Evolutionary conservation across 352 stramenopile genomes (phyloP).

Genomic region (Phytophthora megakarya): DNA sequence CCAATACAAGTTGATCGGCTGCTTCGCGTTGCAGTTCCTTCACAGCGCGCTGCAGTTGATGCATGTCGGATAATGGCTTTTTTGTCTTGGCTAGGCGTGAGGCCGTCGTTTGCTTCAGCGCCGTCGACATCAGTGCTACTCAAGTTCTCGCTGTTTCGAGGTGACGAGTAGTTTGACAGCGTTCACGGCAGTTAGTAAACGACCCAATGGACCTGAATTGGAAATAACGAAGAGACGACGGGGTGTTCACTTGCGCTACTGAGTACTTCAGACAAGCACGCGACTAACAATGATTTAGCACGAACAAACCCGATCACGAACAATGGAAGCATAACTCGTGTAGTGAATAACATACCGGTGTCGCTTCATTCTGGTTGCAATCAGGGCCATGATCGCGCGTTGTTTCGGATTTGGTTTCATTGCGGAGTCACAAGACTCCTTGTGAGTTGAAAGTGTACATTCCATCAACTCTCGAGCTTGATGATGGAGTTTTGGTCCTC

Average conservation of each 20-base stretch:
- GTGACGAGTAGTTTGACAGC: conserved; percentile 26
- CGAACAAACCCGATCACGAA: not conserved
- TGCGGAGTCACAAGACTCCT: conserved; percentile 8
- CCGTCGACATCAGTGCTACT: conserved; percentile 39
- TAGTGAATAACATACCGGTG: conserved; percentile 16
- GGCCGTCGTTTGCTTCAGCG: conserved; percentile 58
- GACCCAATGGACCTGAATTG: conserved; percentile 9
- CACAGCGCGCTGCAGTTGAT: conserved; percentile 78
- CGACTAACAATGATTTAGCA: conserved; percentile 12
- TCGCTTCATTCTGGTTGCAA: conserved; percentile 5
- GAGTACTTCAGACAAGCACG: not conserved
- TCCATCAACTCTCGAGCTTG: conserved; percentile 20
- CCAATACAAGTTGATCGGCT: conserved; percentile 71
- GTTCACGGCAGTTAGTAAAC: conserved; percentile 26
- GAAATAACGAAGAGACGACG: conserved; percentile 13
- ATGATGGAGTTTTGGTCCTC: conserved; percentile 23
- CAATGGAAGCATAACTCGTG: not conserved
- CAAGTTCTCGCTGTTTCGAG: conserved; percentile 14
- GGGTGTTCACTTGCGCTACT: not conserved
- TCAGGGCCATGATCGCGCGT: conserved; percentile 6
- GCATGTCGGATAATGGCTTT: conserved; percentile 81
- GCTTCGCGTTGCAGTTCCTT: conserved; percentile 79
- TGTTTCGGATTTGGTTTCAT: conserved; percentile 26
- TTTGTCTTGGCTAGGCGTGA: conserved; percentile 75
- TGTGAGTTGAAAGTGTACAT: conserved; percentile 31